Evolutionary conservation across 2,329 filamentous ascomycete genomes (phyloP), one percentile per base, ranked within the genome.

Genomic region (Microdochium trichocladiopsis): DNA sequence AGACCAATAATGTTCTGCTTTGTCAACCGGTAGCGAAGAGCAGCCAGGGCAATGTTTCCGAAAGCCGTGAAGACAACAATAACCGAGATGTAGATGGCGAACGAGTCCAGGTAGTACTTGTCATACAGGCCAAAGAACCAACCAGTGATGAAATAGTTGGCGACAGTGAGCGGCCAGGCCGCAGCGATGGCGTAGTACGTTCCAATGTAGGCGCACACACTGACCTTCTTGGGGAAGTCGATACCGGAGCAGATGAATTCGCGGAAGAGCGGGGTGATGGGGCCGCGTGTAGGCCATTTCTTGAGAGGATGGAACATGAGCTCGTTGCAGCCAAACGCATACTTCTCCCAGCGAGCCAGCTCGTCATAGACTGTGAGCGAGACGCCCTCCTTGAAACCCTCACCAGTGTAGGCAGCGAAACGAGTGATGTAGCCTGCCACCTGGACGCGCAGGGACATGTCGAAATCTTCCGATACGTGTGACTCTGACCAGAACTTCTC

Each of bases 341-440:
- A 91, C 69, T 93, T 93, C 64, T 93, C 88, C 88, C 89, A 93
- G 53, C 88, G 85, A 2, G 87, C 86, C 54, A 93, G 76, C 68
- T 93, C 89, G 68, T 93, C 88, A 64, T 93, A 91, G 10, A 93
- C 87, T 1, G 88, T 93, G 52, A 93, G 74, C 1, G 88, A 92
- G 51, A 93, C 88, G 57, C 89, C 88, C 66, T 93, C 88, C 65
- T 90, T 86, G 75, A 90, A 91, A 49, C 84, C 87, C n/a, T 86
- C 82, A 36, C 84, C 84, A 6, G 84, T 83, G 77, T 87, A 91
- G 21, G 84, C 82, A 9, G 83, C 86, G 23, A 90, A 75, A 25
- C 87, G 84, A 59, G 89, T 85, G 56, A 85, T 83, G 67, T 90
- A 90, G 25, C 86, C 86, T 56, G 73, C 80, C 57, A 82, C 83